Percentiles rank a stretch among this genome's conserved stretches.
These are phyloP conservation scores for Plenodomus biglobosus DNA, from an alignment of 2,329 filamentous ascomycete genomes.

Conservation along the genomic window DNA sequence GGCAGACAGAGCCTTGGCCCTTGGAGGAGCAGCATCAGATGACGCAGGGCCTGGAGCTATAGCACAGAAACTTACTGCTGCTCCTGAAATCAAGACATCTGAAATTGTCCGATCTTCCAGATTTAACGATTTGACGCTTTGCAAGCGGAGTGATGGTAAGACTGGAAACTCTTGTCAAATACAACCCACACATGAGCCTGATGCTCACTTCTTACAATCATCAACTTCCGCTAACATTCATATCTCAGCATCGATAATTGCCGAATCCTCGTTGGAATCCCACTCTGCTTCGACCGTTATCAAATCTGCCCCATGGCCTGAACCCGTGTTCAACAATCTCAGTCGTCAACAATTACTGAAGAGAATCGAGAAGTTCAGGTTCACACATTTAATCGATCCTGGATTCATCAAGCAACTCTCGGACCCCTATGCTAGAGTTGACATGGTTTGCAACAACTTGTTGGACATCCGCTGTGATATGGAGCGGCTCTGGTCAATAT, in stretches of 20 bases:
- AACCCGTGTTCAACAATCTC: background rate
- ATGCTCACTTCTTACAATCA: too few relatives aligned
- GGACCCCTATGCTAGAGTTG: background rate
- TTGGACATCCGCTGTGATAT: conserved; percentile 3
- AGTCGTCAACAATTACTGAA: background rate
- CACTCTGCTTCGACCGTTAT: background rate
- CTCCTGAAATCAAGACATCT: too few relatives aligned
- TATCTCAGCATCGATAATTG: too few relatives aligned
- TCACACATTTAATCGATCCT: background rate
- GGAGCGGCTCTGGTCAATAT: background rate
- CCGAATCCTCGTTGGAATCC: too few relatives aligned
- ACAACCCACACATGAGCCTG: too few relatives aligned
- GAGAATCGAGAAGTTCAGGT: conserved; percentile 1
- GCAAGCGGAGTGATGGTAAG: too few relatives aligned
- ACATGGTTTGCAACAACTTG: conserved; percentile 3
- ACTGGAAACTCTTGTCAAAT: too few relatives aligned
- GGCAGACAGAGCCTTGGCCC: background rate
- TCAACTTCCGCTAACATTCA: too few relatives aligned
- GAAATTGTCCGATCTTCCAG: too few relatives aligned
- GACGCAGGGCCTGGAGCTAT: background rate
- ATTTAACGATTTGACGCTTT: too few relatives aligned
- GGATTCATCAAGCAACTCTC: background rate
- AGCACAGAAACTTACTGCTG: too few relatives aligned
- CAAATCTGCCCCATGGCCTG: background rate
- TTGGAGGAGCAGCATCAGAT: background rate